A percentile compares a stretch with the other conserved stretches of the same genome.
phyloP scores from a whole-genome alignment of 1,284 basidiomycete genomes.

The Ceratobasidium sp. region DNA sequence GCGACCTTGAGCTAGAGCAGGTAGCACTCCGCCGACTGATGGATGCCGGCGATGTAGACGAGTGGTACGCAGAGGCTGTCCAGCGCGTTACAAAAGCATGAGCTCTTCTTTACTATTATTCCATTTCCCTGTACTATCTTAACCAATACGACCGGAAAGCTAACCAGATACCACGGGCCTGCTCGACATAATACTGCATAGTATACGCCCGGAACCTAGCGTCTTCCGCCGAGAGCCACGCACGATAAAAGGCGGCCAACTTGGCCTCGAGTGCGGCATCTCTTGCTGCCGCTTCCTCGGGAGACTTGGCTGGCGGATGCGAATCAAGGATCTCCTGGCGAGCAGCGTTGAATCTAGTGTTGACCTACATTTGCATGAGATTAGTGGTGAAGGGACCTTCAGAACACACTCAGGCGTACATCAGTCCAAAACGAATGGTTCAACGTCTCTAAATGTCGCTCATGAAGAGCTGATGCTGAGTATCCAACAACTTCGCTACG shows the following conservation, averaged over 20 bases:
- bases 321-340: conserved; percentile 70
- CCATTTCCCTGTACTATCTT: conserved; percentile 23
- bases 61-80: conserved; percentile 43
- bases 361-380: conserved; percentile 65
- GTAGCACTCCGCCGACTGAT: conserved; percentile 38
- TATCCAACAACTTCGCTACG: conserved; percentile 54
- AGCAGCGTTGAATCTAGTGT: conserved; percentile 76
- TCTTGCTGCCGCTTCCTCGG: conserved; percentile 61
- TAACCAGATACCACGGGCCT: conserved; percentile 42
- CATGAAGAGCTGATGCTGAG: conserved; percentile 34
- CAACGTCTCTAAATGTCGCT: conserved; percentile 70
- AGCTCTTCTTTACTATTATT: not conserved
- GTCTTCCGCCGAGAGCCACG: conserved; percentile 78
- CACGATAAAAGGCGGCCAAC: conserved; percentile 75
- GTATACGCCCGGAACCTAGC: conserved; percentile 70
- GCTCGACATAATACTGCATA: conserved; percentile 47
- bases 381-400: not conserved
- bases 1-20: conserved; percentile 35
- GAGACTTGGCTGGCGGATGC: conserved; percentile 65
- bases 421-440: conserved; percentile 83
- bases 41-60: conserved; percentile 34
- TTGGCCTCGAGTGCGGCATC: conserved; percentile 63
- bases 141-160: conserved; percentile 41
- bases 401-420: conserved; percentile 61
- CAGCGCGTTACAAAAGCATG: conserved; percentile 14